Base-by-base conservation (phyloP, 2,329 filamentous ascomycete genomes). In the Cladophialophora yegresii region DNA sequence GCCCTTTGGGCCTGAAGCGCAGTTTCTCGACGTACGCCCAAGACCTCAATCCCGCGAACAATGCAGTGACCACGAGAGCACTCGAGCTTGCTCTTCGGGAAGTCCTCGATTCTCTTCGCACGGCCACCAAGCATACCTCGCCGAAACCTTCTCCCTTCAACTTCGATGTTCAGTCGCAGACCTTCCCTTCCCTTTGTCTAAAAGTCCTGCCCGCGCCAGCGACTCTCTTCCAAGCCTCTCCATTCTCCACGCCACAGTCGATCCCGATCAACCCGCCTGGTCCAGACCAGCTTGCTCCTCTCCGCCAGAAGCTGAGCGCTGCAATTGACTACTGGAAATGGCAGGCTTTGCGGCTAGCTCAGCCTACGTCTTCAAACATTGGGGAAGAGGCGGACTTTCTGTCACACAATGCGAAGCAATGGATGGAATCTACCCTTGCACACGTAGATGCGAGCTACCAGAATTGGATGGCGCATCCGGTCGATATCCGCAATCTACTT, bases 1-100 rank as follows among this genome's bases (percentile, higher is more conserved):
- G 65, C 30, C 63, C 66, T 6, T 68, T 69, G 67, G 58, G 73
- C 73, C 33, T 50, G 32, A 71, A 71, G 56, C 65, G 70, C 30
- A 67, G 59, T 56, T 71, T 68, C 58, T 66, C 67, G 13, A 56
- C 67, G 61, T 67, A 69, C 62, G 54, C 72, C 58, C 65, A 68
- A 61, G 70, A 71, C 32, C 30, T 69, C 12, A 65, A 61, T 36
- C 47, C 64, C 8, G 45, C 58, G 9, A 59, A 12, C 43, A 59
- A 58, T 26, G 60, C 64, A 8, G 93, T 97, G 74, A 92, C 86
- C n/a, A 89, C 89, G 22, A 86, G 87, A 68, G 93, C 93, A 4
- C 87, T 93, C 23, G 92, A 96, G 78, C 79, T 97, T 74, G 92
- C 93, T 6, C 78, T 97, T 70, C 83, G 90, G 67, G 93, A 97